These are phyloP conservation scores for Neonothopanus nambi DNA, from an alignment of 1,284 basidiomycete species.

Conservation along the genomic window DNA sequence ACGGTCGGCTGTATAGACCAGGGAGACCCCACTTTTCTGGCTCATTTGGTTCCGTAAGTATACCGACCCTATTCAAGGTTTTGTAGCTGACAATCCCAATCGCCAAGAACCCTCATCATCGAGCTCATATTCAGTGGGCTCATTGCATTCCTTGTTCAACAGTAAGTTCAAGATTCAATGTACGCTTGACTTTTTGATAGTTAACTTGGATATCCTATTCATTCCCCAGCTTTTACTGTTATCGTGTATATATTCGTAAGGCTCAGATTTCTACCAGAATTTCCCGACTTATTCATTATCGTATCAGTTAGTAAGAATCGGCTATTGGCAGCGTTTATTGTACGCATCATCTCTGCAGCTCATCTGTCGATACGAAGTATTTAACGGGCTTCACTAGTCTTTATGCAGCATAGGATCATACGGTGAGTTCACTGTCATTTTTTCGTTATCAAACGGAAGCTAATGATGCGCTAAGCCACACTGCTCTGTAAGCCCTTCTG, in stretches of 20 bases:
- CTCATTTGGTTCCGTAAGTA: neutral
- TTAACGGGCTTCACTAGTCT: neutral
- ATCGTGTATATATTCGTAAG: slow-evolving; percentile 10
- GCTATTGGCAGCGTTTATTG: slow-evolving; percentile 8
- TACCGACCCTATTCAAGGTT: neutral
- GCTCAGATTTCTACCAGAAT: neutral
- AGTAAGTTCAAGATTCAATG: slow-evolving; percentile 3
- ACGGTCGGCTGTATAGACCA: slow-evolving; percentile 1
- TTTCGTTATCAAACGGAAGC: neutral
- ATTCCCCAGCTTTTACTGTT: slow-evolving; percentile 12
- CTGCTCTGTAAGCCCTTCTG: slow-evolving; percentile 3
- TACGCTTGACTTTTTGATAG: neutral
- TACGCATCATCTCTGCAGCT: neutral
- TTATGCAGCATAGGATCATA: slow-evolving; percentile 1
- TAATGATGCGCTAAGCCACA: neutral
- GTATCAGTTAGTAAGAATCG: slow-evolving; percentile 9
- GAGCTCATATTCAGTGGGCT: slow-evolving; percentile 7
- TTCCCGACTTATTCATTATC: neutral
- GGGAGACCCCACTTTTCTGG: slow-evolving; percentile 1
- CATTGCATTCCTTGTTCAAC: slow-evolving; percentile 11
- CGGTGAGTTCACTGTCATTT: neutral
- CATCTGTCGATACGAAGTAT: neutral
- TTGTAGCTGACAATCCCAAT: too few relatives aligned
- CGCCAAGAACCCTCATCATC: slow-evolving; percentile 4
- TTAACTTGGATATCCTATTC: neutral